These are phyloP conservation scores for Cerrena zonata DNA, from an alignment of 1,284 basidiomycete species.

Conservation along the genomic window DNA sequence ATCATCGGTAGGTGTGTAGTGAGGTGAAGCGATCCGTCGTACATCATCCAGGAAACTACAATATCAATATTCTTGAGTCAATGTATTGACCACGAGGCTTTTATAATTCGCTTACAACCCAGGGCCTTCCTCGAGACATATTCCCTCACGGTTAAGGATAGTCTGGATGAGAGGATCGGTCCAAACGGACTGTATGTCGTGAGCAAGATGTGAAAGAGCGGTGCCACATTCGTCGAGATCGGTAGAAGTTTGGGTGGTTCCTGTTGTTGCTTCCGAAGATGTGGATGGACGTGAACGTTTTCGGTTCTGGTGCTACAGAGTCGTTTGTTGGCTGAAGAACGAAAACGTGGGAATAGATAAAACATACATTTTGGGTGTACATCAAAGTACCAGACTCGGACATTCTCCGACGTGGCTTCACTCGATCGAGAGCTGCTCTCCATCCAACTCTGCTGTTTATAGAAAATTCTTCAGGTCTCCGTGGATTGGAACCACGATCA, in stretches of 20 bases:
- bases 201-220: constrained; percentile 50
- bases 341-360: too few species aligned
- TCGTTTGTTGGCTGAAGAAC: too few species aligned
- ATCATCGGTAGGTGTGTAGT: constrained; percentile 58
- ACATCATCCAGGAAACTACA: constrained; percentile 64
- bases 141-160: constrained; percentile 41
- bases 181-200: constrained; percentile 62
- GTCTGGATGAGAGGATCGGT: constrained; percentile 46
- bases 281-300: not conserved
- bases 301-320: too few species aligned
- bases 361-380: too few species aligned
- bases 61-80: not conserved
- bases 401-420: not conserved
- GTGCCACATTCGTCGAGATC: constrained; percentile 35
- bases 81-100: not conserved
- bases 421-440: constrained; percentile 16
- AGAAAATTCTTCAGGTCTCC: constrained; percentile 16
- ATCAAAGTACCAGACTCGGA: not conserved
- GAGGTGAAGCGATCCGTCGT: constrained; percentile 44
- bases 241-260: not conserved
- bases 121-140: constrained; percentile 50
- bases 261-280: not conserved
- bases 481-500: constrained; percentile 8
- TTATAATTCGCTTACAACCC: constrained; percentile 53
- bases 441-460: constrained; percentile 22